Evolutionary conservation across 2,329 filamentous ascomycete genomes (phyloP).

Genomic region (Aspergillus proliferans): DNA sequence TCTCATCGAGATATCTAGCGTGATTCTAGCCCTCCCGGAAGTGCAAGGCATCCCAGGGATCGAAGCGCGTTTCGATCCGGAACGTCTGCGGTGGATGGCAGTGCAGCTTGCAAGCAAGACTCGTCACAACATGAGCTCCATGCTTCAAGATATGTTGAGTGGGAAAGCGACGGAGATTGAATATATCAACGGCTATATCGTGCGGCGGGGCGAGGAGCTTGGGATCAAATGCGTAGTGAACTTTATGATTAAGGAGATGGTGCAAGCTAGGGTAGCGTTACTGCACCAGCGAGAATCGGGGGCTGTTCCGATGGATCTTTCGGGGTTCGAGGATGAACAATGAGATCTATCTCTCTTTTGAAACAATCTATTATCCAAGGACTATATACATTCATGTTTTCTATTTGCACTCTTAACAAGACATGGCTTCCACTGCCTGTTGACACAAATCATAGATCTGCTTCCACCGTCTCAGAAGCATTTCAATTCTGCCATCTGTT

Average conservation of each 20-base stretch:
- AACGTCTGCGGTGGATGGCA: constrained; percentile 57
- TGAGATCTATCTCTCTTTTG: not conserved
- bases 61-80: constrained; percentile 52
- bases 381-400: no score
- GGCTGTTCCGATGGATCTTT: constrained; percentile 28
- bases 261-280: constrained; percentile 62
- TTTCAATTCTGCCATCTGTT: constrained; percentile 15
- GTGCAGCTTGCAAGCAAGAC: constrained; percentile 50
- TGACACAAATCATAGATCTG: constrained; percentile 33
- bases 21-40: constrained; percentile 71
- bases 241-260: constrained; percentile 63
- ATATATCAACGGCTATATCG: constrained; percentile 83
- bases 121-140: constrained; percentile 55
- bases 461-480: constrained; percentile 31
- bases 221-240: constrained; percentile 69
- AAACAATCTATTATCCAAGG: not conserved
- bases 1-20: constrained; percentile 64
- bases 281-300: constrained; percentile 24
- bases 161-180: constrained; percentile 68
- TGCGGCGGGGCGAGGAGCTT: constrained; percentile 63
- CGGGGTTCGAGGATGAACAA: constrained; percentile 7
- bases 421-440: constrained; percentile 17
- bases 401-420: constrained; percentile 8
- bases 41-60: constrained; percentile 56
- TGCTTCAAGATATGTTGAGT: constrained; percentile 59